Base-by-base conservation (phyloP, 1,284 basidiomycete species). In the Rhodotorula sp. region DNA sequence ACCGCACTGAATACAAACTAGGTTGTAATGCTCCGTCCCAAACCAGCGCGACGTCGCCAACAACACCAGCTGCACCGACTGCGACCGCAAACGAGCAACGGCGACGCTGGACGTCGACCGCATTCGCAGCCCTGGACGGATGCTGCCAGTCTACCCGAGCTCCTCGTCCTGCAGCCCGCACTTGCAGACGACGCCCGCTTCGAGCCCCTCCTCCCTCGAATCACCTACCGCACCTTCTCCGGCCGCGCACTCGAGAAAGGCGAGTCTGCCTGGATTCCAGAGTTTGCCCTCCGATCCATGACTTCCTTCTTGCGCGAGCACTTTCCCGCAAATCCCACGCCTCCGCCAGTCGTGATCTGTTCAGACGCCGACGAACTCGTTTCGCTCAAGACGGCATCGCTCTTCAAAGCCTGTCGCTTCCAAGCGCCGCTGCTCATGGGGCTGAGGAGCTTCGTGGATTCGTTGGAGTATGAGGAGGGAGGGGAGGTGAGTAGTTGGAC, bases 351-450 rank as follows among this genome's bases (percentile, higher is more conserved):
- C 44, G 77, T 89, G 53, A 24, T 76, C 68, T 86, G 88, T 83
- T 85, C 86, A 13, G 88, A 90, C 77, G 81, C 89, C 22, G 88
- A 89, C 78, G 88, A 89, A 79, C 84, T 89, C 61, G 86, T 87
- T 7, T 83, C 85, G 0, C 77, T 80, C 24, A 83, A 85, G 68
- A 86, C 88, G 22, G 78, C 88, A 15, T 74, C 80, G 28, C 83
- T 90, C 1, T 81, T 89, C 53, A 83, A 83, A 67, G 77, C 81
- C n/a, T 90, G 88, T 78, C 82, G 85, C 57, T 86, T 85, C 71
- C 84, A 85, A 4, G 70, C 78, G 26, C 81, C 84, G 7, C 80
- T 90, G 24, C 88, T 89, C 74, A 83, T 89, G 5, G 85, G 87
- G 72, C 80, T 89, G 70, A 83, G 84, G 52, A 86, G 87, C 75